These are phyloP conservation scores for Paxillus involutus DNA, from an alignment of 768 basidiomycete species.

Conservation along the genomic window DNA sequence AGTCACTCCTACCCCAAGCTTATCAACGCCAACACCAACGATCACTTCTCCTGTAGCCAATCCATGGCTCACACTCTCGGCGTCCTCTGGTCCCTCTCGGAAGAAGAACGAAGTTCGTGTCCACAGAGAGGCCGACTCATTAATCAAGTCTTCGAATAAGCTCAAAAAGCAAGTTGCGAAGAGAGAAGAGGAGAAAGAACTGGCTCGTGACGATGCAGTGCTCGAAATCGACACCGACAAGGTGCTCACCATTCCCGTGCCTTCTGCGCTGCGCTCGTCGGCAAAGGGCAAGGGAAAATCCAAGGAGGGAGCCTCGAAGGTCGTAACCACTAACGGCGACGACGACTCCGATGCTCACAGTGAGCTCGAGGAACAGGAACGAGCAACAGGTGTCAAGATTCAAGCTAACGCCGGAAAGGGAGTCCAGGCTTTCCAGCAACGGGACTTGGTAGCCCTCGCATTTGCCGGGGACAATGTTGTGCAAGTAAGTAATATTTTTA, in stretches of 20 bases:
- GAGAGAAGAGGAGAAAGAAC: slow-evolving; percentile 54
- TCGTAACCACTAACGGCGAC: slow-evolving; percentile 22
- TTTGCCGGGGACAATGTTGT: slow-evolving; percentile 98
- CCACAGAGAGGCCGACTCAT: slow-evolving; percentile 59
- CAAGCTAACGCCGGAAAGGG: slow-evolving; percentile 37
- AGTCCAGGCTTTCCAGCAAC: slow-evolving; percentile 78
- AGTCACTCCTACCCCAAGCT: slow-evolving; percentile 8
- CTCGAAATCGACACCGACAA: slow-evolving; percentile 64
- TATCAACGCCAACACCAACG: slow-evolving; percentile 16
- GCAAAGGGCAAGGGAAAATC: slow-evolving; percentile 20
- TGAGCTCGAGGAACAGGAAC: slow-evolving; percentile 73
- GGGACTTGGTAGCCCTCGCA: slow-evolving; percentile 89
- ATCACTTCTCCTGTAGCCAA: slow-evolving; percentile 42
- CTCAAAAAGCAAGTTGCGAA: slow-evolving; percentile 67
- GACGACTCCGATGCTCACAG: slow-evolving; percentile 59
- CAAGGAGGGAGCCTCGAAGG: background rate
- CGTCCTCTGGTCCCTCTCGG: slow-evolving; percentile 49
- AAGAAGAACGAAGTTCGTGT: slow-evolving; percentile 76
- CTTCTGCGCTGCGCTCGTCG: background rate
- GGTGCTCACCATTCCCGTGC: slow-evolving; percentile 18
- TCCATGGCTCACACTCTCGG: slow-evolving; percentile 71
- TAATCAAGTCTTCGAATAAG: slow-evolving; percentile 70
- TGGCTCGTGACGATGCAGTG: slow-evolving; percentile 67
- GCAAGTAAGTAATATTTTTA: slow-evolving; percentile 49
- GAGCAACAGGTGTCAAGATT: slow-evolving; percentile 43